Conservation (phyloP, 2,329 filamentous ascomycete genomes). For the Akanthomyces dipterigenus region DNA sequence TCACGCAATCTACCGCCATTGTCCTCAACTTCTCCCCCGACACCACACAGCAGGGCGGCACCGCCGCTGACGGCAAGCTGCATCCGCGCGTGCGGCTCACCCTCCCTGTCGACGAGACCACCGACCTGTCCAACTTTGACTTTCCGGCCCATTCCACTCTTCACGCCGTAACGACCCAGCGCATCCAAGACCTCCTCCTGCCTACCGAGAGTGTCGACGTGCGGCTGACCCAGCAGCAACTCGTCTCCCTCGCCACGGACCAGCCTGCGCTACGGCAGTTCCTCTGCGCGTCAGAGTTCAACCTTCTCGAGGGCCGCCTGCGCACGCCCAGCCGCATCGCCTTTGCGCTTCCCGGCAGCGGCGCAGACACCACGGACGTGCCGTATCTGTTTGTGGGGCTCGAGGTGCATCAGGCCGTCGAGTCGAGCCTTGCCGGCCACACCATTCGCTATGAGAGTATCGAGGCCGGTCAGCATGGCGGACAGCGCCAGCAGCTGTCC, state of each 20-base stretch:
- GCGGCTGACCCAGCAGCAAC: conserved; percentile 32
- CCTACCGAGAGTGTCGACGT: conserved; percentile 42
- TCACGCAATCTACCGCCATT: conserved; percentile 26
- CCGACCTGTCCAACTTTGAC: conserved; percentile 22
- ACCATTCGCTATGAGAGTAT: conserved; percentile 45
- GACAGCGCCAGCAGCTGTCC: conserved; percentile 43
- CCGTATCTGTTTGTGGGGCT: conserved; percentile 41
- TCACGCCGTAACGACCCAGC: conserved; percentile 22
- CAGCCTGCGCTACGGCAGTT: conserved; percentile 36
- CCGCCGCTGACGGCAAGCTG: background rate
- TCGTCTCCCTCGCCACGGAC: conserved; percentile 32
- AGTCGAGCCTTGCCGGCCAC: conserved; percentile 36
- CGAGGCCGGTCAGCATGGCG: conserved; percentile 44
- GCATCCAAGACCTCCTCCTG: conserved; percentile 37
- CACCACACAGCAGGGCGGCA: conserved; percentile 4
- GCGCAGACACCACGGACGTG: conserved; percentile 14
- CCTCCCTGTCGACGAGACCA: conserved; percentile 24
- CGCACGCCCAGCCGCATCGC: conserved; percentile 29
- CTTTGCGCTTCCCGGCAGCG: conserved; percentile 24
- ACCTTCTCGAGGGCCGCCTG: conserved; percentile 35
- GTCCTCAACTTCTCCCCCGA: conserved; percentile 41
- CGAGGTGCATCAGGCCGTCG: conserved; percentile 43
- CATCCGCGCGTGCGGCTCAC: conserved; percentile 23
- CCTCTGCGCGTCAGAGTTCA: conserved; percentile 37
- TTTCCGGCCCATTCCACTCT: conserved; percentile 26